Percentiles rank a stretch among this genome's conserved stretches.
Conservation (phyloP, 1,284 basidiomycete species). For the Veloporphyrellus conicus region DNA sequence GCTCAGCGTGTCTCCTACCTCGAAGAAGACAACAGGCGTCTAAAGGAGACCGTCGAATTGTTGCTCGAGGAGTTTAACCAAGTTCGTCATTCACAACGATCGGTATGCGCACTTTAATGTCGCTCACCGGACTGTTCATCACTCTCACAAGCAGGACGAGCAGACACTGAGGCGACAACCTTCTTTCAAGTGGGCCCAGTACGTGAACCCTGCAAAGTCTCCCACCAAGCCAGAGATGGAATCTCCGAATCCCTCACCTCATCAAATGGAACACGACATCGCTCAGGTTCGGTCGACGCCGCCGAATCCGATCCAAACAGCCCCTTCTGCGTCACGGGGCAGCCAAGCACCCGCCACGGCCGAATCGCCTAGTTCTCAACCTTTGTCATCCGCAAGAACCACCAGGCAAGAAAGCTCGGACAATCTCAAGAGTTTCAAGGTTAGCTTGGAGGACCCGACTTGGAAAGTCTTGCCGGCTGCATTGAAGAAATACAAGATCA, state of each 20-base stretch:
- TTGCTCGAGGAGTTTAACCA: slow-evolving; percentile 63
- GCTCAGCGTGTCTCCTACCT: slow-evolving; percentile 64
- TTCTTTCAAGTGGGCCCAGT: slow-evolving; percentile 80
- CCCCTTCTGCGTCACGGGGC: slow-evolving; percentile 25
- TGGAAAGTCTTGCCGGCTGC: slow-evolving; percentile 98
- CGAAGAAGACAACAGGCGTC: slow-evolving; percentile 71
- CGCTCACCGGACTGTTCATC: slow-evolving; percentile 10
- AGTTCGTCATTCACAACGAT: slow-evolving; percentile 21
- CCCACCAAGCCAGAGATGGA: slow-evolving; percentile 71
- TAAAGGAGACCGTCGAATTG: slow-evolving; percentile 57
- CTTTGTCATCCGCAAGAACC: slow-evolving; percentile 31
- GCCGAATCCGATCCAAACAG: slow-evolving; percentile 25
- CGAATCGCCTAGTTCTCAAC: slow-evolving; percentile 36
- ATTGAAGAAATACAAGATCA: slow-evolving; percentile 97
- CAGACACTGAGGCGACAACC: slow-evolving; percentile 60
- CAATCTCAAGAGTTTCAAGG: slow-evolving; percentile 83
- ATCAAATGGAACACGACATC: slow-evolving; percentile 66
- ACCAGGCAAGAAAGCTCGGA: slow-evolving; percentile 68
- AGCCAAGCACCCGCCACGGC: slow-evolving; percentile 26
- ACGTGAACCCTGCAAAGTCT: slow-evolving; percentile 65
- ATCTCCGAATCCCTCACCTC: slow-evolving; percentile 73
- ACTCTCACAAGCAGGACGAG: slow-evolving; percentile 41
- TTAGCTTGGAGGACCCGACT: slow-evolving; percentile 93
- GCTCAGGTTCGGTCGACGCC: slow-evolving; percentile 35
- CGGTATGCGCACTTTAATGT: slow-evolving; percentile 13